These are phyloP conservation scores for Lachnellula occidentalis DNA, from an alignment of 2,329 filamentous ascomycete species.

Conservation along the genomic window DNA sequence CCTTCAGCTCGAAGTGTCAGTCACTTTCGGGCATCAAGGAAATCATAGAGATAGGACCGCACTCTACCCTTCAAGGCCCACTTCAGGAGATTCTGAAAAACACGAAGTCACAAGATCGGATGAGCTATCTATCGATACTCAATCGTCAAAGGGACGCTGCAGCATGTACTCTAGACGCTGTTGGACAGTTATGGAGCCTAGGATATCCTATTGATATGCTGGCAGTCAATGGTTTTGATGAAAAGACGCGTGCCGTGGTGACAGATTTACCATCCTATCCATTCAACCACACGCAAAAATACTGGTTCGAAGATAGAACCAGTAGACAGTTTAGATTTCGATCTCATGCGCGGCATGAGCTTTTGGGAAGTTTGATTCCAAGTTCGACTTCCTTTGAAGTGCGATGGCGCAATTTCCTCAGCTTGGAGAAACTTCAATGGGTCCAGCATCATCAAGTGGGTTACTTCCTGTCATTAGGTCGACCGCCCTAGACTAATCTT, in stretches of 20 bases:
- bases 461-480: too few relatives aligned
- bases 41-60: slow-evolving; percentile 30
- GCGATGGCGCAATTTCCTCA: neutral
- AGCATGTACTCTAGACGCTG: too few relatives aligned
- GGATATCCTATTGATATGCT: too few relatives aligned
- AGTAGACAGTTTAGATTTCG: neutral
- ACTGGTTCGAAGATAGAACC: neutral
- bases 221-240: too few relatives aligned
- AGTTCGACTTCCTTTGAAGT: neutral
- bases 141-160: too few relatives aligned
- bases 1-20: neutral
- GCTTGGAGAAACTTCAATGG: neutral
- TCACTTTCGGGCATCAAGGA: slow-evolving; percentile 2
- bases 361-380: neutral
- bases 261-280: neutral
- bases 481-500: too few relatives aligned
- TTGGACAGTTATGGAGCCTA: too few relatives aligned
- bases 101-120: too few relatives aligned
- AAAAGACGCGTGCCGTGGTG: too few relatives aligned
- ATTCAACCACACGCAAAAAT: neutral
- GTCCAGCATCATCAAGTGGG: neutral
- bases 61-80: slow-evolving; percentile 30
- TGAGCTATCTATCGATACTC: too few relatives aligned
- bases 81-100: slow-evolving; percentile 21
- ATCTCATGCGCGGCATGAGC: neutral